These are phyloP conservation scores for Biancaea sappan DNA, from an alignment of 306 rosid species.

Conservation along the genomic window DNA sequence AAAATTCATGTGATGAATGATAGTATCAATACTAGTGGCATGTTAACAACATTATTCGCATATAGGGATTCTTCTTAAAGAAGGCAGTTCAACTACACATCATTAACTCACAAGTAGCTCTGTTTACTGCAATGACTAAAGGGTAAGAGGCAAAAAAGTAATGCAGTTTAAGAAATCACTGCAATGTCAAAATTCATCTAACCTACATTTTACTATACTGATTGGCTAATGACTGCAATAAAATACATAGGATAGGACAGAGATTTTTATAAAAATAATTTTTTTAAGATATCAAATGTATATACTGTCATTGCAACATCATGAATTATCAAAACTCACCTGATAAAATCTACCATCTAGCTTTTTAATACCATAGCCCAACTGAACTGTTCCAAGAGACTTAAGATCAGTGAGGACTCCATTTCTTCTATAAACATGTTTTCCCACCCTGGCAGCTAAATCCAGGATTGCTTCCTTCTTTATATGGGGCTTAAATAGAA, in stretches of 20 bases:
- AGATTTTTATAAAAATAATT: not conserved
- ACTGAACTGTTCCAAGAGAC: slow-evolving; percentile 61
- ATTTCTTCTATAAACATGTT: slow-evolving; percentile 70
- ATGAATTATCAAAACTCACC: slow-evolving; percentile 44
- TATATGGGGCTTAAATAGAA: slow-evolving; percentile 61
- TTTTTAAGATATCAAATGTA: not conserved
- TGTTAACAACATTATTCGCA: not conserved
- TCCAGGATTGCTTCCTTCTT: slow-evolving; percentile 58
- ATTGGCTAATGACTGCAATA: not conserved
- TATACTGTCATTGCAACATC: not conserved
- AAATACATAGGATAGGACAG: not conserved
- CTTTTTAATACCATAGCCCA: slow-evolving; percentile 90
- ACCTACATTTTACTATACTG: not conserved
- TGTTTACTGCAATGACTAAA: not conserved
- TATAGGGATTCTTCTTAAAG: not conserved
- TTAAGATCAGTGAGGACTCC: slow-evolving; percentile 70
- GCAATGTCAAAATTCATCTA: not conserved
- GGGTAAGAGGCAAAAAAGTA: not conserved
- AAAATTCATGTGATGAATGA: not conserved
- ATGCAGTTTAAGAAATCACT: not conserved
- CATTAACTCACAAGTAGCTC: not conserved
- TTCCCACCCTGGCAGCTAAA: slow-evolving; percentile 72
- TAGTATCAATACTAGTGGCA: not conserved
- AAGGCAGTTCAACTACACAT: not conserved
- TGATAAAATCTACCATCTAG: slow-evolving; percentile 84